phyloP scores from a whole-genome alignment of 2,329 filamentous ascomycete genomes.

The Pyrenochaeta sp. region DNA sequence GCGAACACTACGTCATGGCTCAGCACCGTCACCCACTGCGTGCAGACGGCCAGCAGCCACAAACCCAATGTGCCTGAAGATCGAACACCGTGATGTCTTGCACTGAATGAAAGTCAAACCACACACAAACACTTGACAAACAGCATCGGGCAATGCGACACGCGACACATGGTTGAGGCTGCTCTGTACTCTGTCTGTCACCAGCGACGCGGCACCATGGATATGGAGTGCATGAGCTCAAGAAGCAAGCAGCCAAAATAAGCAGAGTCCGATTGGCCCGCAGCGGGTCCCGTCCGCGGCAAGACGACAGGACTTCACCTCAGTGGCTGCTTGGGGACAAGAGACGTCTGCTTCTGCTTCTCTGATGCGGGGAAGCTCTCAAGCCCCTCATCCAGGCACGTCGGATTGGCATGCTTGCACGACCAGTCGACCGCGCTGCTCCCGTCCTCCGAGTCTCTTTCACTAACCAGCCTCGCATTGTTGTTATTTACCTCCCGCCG shows the following conservation, averaged over 20 bases:
- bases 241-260: conserved; percentile 8
- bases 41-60: conserved; percentile 10
- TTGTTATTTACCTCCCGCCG: too few relatives aligned
- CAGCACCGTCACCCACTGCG: conserved; percentile 9
- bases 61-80: conserved; percentile 18
- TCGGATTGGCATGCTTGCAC: conserved; percentile 23
- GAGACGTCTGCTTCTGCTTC: conserved; percentile 11
- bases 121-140: too few relatives aligned
- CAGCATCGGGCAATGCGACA: conserved; percentile 4
- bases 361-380: conserved; percentile 33
- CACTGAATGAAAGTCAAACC: too few relatives aligned
- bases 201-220: background rate
- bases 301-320: conserved; percentile 11
- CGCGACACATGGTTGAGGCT: too few relatives aligned
- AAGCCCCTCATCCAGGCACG: conserved; percentile 32
- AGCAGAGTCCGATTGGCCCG: conserved; percentile 23
- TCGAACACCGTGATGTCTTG: background rate
- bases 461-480: conserved; percentile 17
- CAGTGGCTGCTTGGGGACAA: conserved; percentile 19
- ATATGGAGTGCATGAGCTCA: background rate
- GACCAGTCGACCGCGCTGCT: conserved; percentile 11
- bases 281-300: conserved; percentile 11
- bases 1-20: conserved; percentile 12
- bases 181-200: too few relatives aligned
- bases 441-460: conserved; percentile 10